A percentile compares a stretch with the other conserved stretches of the same genome.
Conservation (phyloP, 2,329 filamentous ascomycete genomes). For the Arthrobotrys conoides region DNA sequence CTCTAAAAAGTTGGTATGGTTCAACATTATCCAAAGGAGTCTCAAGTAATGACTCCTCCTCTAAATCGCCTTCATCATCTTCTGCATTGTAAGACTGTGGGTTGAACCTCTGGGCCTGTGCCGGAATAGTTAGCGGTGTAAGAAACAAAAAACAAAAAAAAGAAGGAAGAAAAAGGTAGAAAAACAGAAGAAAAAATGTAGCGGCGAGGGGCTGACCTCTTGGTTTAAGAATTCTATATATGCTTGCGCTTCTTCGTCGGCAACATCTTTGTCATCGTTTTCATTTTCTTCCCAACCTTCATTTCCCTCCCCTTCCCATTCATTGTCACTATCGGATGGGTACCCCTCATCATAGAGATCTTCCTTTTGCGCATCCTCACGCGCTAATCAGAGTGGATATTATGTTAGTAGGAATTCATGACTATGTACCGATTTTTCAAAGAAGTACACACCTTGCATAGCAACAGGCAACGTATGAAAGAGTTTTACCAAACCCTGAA, state of each 20-base stretch:
- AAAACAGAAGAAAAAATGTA: too few relatives aligned
- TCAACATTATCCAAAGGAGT: conserved; percentile 96
- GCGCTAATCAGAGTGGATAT: conserved; percentile 72
- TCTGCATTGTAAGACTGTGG: conserved; percentile 70
- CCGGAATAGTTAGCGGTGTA: conserved; percentile 10
- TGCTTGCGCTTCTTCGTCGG: conserved; percentile 88
- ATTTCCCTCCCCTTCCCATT: conserved; percentile 79
- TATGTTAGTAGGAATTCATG: conserved; percentile 63
- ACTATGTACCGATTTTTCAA: background rate
- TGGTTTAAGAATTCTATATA: conserved; percentile 92
- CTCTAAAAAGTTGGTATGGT: conserved; percentile 90
- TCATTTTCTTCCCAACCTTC: conserved; percentile 83
- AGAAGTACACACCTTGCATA: conserved; percentile 78
- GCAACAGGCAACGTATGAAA: conserved; percentile 93
- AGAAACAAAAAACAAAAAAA: background rate
- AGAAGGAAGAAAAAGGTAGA: too few relatives aligned
- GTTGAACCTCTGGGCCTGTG: conserved; percentile 84
- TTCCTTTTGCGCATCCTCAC: conserved; percentile 91
- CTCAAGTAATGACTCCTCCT: conserved; percentile 92
- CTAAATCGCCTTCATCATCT: conserved; percentile 85
- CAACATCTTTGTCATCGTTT: conserved; percentile 75
- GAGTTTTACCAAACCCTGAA: conserved; percentile 88
- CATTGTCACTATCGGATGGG: conserved; percentile 76
- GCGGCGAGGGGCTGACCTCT: conserved; percentile 23
- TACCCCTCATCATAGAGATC: conserved; percentile 79